Percentiles rank a stretch among this genome's conserved stretches.
Evolutionary conservation across 2,329 filamentous ascomycete genomes (phyloP).

Genomic region (Fusarium torreyae): DNA sequence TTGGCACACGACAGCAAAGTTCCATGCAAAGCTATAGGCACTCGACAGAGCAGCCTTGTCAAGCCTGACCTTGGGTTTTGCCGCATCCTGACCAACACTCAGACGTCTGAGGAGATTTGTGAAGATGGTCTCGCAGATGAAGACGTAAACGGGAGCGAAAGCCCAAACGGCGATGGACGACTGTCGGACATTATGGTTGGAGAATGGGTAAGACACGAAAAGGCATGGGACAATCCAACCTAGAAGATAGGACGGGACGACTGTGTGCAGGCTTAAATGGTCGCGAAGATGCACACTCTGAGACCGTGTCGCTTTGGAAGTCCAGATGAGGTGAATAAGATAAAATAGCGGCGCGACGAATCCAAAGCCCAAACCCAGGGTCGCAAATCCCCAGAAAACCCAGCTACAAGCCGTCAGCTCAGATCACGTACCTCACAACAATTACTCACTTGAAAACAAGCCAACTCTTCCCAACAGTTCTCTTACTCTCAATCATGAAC

Average conservation of each 20-base stretch:
- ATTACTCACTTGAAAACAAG: slow-evolving; percentile 44
- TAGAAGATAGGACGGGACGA: slow-evolving; percentile 40
- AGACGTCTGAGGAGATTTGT: slow-evolving; percentile 36
- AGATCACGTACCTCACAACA: neutral
- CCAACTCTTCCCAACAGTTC: slow-evolving; percentile 19
- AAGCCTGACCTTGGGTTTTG: slow-evolving; percentile 26
- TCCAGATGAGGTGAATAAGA: slow-evolving; percentile 41
- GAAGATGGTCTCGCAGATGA: slow-evolving; percentile 31
- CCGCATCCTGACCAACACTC: slow-evolving; percentile 44
- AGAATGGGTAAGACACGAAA: slow-evolving; percentile 43
- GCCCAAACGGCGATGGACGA: slow-evolving; percentile 45
- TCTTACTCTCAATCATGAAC: slow-evolving; percentile 42
- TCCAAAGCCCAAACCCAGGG: slow-evolving; percentile 46
- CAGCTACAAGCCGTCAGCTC: slow-evolving; percentile 28
- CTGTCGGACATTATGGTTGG: slow-evolving; percentile 38
- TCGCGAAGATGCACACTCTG: slow-evolving; percentile 41
- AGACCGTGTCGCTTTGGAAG: slow-evolving; percentile 18
- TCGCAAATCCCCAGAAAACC: slow-evolving; percentile 43
- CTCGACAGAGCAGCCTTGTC: slow-evolving; percentile 43
- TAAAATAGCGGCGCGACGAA: slow-evolving; percentile 43
- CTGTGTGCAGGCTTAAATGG: slow-evolving; percentile 32
- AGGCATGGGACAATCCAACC: slow-evolving; percentile 43
- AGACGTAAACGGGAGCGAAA: slow-evolving; percentile 41
- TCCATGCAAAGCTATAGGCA: slow-evolving; percentile 48
- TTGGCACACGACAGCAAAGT: slow-evolving; percentile 44